phyloP scores from a whole-genome alignment of 176 grass and related monocot genomes.

The Miscanthus lutarioriparius region DNA sequence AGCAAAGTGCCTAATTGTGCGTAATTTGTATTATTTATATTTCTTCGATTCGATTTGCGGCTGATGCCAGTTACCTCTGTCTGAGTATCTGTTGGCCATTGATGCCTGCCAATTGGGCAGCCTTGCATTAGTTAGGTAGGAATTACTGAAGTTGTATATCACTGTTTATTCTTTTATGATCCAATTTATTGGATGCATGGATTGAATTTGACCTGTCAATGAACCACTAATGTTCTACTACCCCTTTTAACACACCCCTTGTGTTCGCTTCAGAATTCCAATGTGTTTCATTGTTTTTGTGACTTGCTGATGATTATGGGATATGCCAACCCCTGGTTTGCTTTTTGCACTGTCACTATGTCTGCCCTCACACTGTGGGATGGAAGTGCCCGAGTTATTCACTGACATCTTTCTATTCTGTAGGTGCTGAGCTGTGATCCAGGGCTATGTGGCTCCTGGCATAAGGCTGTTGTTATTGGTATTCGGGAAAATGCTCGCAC shows the following conservation, averaged over 20 bases:
- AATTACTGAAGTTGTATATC: background rate
- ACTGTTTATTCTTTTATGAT: background rate
- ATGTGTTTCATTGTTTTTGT: background rate
- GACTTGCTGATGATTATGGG: background rate
- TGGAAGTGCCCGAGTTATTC: background rate
- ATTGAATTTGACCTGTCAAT: background rate
- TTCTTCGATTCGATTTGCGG: background rate
- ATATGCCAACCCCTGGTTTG: background rate
- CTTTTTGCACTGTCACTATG: constrained; percentile 8
- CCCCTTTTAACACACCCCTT: background rate
- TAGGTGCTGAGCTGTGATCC: constrained; percentile 45
- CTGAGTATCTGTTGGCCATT: background rate
- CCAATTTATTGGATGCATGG: background rate
- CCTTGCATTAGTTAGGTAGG: constrained; percentile 25
- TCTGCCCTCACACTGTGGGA: constrained; percentile 3
- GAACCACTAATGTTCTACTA: constrained; percentile 8
- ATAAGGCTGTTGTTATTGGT: constrained; percentile 41
- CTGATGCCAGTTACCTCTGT: background rate
- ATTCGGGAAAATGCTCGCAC: constrained; percentile 39
- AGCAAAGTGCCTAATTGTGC: background rate
- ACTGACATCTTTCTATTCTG: constrained; percentile 9
- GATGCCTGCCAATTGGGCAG: constrained; percentile 6
- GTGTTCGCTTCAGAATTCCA: background rate
- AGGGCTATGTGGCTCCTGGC: constrained; percentile 48
- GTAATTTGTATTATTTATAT: background rate